Base-by-base conservation (phyloP, 202 grass and related monocot genomes). In the Brachypodium distachyon region DNA sequence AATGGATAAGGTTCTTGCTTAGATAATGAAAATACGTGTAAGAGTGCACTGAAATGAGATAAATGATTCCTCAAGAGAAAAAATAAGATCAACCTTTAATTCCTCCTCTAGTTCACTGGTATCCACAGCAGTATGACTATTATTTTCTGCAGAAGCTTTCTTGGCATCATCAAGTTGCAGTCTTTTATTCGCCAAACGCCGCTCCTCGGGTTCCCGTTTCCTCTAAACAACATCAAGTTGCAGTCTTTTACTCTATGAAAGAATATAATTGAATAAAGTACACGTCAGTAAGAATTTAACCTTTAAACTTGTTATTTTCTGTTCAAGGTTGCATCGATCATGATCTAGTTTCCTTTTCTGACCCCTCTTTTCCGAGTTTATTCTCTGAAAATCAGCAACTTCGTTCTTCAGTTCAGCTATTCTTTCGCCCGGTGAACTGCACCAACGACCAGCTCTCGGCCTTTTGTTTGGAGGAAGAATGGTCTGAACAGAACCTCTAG, bases 71-170 rank as follows among this genome's bases (percentile, higher is more conserved):
- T 68, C 34, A 44, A 67, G 65, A 69, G 47, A 48, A 13, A 28
- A 48, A 47, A 73, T 72, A 53, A 34, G 55, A 84, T 58, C 79
- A 53, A 97, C 94, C 84, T 44, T 80, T 67, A 94, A 92, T 83
- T 94, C 94, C 67, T 61, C 87, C 39, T 73, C 81, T 61, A 97
- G 74, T 68, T 97, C 94, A 10, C 84, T 83, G 48, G 84, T 83
- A 88, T 94, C 86, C 37, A 57, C 21, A 51, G 63, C 72, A 70
- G 79, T 55, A 22, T 31, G 76, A 59, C 44, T 71, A 78, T 63
- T 92, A 78, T 84, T 78, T 33, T 84, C 84, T 69, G 82, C 57
- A 81, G 84, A 85, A 86, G 73, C 31, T 56, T 82, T 93, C 76
- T 84, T 88, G 56, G 84, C 68, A 17, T 91, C 84, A 23, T 61